Base-by-base conservation (phyloP, 176 grass and related monocot genomes). In the Triticum turgidum region DNA sequence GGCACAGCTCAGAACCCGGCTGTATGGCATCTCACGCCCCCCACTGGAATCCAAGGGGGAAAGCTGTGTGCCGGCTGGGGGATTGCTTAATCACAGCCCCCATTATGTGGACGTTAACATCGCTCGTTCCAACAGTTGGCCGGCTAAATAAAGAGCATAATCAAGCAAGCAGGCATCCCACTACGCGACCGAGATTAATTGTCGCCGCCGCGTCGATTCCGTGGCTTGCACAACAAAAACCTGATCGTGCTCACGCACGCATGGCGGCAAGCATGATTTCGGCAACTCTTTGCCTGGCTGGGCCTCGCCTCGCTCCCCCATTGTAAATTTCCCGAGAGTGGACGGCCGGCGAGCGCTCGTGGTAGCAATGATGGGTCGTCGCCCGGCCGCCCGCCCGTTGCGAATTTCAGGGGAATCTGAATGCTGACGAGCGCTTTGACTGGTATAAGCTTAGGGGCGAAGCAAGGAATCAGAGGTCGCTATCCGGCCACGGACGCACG, bases 1-100 rank as follows among this genome's bases (percentile, higher is more conserved):
- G 49, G 6, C 76, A 84, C 81, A 84, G 81, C 89, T 91, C 82
- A 76, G 61, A 87, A 61, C 68, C 68, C 81, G 65, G 2, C 39
- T 65, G 72, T 87, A 66, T 56, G 66, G 84, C 89, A 87, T 87
- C 73, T 76, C 73, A 30, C 42, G 54, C 41, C 12, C 37, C 37
- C 54, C 33, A 90, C 34, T 12, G 59, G 80, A 79, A 87, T 80
- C 66, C 67, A 79, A 80, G 80, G 34, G 61, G 77, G 79, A 56
- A 59, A 63, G 61, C 20, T 41, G 61, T 75, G 63, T 69, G 77
- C 76, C 18, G 58, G 17, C 67, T 59, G 77, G 22, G 32, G 68
- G 35, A 73, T 73, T 73, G 42, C 76, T 76, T 45, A 74, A 69
- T 65, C 58, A 84, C 11, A 74, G n/a, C 11, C 22, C 6, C 7